phyloP scores from a whole-genome alignment of 1,284 basidiomycete genomes.

The Leccinum fallax region DNA sequence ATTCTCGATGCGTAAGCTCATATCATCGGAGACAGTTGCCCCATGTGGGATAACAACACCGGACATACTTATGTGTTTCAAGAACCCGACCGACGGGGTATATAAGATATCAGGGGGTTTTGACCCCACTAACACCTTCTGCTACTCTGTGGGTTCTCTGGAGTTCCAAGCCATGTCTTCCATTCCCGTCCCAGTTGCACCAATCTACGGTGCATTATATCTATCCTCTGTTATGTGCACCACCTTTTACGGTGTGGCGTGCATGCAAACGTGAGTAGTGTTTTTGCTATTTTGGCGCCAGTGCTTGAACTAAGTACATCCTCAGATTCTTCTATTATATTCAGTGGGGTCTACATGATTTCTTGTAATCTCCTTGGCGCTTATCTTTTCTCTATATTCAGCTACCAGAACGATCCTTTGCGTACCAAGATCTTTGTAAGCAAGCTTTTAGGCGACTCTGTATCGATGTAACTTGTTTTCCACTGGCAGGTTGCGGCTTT shows the following conservation, averaged over 20 bases:
- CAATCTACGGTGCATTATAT: conserved; percentile 7
- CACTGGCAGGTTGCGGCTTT: conserved; percentile 5
- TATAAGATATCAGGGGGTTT: neutral
- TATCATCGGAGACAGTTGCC: neutral
- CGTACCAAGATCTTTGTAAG: conserved; percentile 19
- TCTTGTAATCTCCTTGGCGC: neutral
- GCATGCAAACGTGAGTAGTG: conserved; percentile 7
- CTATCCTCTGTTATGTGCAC: conserved; percentile 1
- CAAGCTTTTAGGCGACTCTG: neutral
- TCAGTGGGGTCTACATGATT: conserved; percentile 2
- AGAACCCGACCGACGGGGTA: neutral
- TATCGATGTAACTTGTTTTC: neutral
- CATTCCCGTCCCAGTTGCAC: conserved; percentile 3
- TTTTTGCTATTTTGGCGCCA: neutral
- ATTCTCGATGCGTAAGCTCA: neutral
- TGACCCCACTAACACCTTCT: neutral
- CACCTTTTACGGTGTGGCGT: conserved; percentile 7
- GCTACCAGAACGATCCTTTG: conserved; percentile 15
- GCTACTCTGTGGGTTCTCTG: neutral
- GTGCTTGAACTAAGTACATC: neutral
- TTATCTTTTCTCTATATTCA: neutral
- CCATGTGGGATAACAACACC: neutral
- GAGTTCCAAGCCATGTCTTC: conserved; percentile 1
- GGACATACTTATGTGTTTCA: neutral
- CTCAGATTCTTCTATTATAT: conserved; percentile 23